These are phyloP conservation scores for Cupressus sempervirens DNA, from an alignment of 75 land plant genomes.

Conservation along the genomic window DNA sequence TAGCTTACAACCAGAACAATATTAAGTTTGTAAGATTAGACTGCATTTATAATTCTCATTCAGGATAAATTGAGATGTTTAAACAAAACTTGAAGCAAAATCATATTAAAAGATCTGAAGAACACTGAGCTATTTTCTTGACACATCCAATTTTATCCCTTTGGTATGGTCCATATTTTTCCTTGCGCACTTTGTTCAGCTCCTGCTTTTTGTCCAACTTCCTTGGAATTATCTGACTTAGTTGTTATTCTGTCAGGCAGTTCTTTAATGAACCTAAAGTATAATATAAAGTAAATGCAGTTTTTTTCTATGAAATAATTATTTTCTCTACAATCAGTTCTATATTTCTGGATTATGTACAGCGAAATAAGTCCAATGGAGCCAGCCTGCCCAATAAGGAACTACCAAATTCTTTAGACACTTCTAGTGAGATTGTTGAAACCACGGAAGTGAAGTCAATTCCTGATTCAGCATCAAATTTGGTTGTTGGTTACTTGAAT, in stretches of 20 bases:
- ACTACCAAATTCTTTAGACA: constrained; percentile 13
- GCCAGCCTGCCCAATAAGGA: neutral
- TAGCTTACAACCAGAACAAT: neutral
- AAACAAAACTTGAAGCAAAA: neutral
- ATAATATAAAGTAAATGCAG: neutral
- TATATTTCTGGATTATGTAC: neutral
- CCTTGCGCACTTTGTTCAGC: neutral
- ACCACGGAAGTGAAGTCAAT: constrained; percentile 9
- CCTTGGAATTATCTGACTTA: neutral
- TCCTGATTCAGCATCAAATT: constrained; percentile 34
- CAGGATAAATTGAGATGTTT: neutral
- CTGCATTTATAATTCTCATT: neutral
- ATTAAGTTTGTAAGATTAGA: neutral
- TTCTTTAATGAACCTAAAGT: neutral
- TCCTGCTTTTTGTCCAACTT: neutral
- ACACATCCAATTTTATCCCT: neutral
- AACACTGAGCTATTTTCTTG: neutral
- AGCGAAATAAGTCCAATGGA: constrained; percentile 6
- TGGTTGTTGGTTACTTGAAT: constrained; percentile 92
- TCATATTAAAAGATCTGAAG: neutral
- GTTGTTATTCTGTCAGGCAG: neutral
- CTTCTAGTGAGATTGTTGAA: constrained; percentile 9
- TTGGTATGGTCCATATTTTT: neutral
- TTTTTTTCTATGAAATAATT: neutral
- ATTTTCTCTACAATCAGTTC: neutral